Evolutionary conservation across 2,329 filamentous ascomycete species (phyloP).

Genomic region (Hypoxylon sp.): DNA sequence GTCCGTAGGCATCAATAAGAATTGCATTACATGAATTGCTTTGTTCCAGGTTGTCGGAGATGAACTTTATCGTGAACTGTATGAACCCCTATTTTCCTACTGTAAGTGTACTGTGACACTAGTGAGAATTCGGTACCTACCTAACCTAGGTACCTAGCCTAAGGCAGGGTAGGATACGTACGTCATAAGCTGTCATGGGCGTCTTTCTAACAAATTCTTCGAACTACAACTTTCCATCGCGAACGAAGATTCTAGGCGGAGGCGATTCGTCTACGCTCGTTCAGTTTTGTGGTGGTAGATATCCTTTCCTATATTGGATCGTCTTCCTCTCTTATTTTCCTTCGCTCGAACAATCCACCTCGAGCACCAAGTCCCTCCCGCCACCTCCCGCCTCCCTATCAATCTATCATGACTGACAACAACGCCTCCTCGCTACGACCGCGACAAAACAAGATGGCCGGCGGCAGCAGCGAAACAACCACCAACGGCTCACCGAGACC

Average conservation of each 20-base stretch:
- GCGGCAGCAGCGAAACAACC: slow-evolving; percentile 3
- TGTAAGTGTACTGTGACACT: neutral
- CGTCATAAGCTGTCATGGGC: neutral
- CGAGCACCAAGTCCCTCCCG: neutral
- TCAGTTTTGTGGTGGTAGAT: neutral
- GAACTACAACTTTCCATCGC: neutral
- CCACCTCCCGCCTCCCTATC: neutral
- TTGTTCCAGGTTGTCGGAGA: neutral
- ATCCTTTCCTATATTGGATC: neutral
- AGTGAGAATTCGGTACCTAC: neutral
- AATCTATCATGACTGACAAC: slow-evolving; percentile 42
- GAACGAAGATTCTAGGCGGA: neutral
- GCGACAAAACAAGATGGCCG: slow-evolving; percentile 44
- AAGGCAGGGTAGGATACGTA: neutral
- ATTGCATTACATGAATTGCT: slow-evolving; percentile 16
- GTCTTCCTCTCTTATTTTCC: neutral
- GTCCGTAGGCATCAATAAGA: slow-evolving; percentile 28
- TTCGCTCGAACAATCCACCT: no score
- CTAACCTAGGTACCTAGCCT: no score
- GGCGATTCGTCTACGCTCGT: neutral
- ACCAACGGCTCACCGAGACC: slow-evolving; percentile 26
- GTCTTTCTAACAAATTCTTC: neutral
- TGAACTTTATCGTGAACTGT: neutral
- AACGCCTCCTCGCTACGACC: slow-evolving; percentile 40
- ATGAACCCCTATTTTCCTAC: neutral